Conservation (phyloP, 257 asterid genomes). For the Cynanchum wilfordii region DNA sequence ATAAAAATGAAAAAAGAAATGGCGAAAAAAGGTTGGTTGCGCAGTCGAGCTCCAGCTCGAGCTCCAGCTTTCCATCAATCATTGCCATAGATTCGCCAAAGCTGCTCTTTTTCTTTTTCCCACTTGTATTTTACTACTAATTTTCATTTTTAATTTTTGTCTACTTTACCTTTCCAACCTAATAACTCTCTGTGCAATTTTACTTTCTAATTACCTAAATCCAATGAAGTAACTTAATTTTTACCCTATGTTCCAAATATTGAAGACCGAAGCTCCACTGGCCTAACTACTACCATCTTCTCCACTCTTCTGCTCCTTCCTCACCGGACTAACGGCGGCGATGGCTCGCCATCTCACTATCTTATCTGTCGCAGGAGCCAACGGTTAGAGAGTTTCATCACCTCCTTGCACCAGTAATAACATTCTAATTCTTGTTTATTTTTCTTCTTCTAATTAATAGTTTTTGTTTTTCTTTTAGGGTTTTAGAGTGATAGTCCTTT, state of each 20-base stretch:
- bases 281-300: too few species aligned
- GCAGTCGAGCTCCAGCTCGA: not conserved
- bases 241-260: too few species aligned
- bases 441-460: not conserved
- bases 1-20: not conserved
- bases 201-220: too few species aligned
- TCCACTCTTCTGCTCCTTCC: too few species aligned
- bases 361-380: not conserved
- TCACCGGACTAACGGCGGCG: not conserved
- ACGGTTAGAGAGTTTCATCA: not conserved
- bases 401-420: not conserved
- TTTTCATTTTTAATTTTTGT: too few species aligned
- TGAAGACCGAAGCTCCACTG: too few species aligned
- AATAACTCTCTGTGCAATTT: too few species aligned
- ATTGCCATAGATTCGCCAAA: not conserved
- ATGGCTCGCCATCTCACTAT: not conserved
- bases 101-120: not conserved
- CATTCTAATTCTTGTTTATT: not conserved
- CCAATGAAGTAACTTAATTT: too few species aligned
- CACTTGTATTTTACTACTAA: too few species aligned
- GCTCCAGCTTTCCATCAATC: not conserved
- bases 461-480: not conserved
- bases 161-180: too few species aligned
- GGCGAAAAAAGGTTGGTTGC: conserved; percentile 4
- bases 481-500: not conserved